A percentile compares a stretch with the other conserved stretches of the same genome.
These are phyloP conservation scores for Croton laevigatus DNA, from an alignment of 441 rosid genomes.

Conservation along the genomic window DNA sequence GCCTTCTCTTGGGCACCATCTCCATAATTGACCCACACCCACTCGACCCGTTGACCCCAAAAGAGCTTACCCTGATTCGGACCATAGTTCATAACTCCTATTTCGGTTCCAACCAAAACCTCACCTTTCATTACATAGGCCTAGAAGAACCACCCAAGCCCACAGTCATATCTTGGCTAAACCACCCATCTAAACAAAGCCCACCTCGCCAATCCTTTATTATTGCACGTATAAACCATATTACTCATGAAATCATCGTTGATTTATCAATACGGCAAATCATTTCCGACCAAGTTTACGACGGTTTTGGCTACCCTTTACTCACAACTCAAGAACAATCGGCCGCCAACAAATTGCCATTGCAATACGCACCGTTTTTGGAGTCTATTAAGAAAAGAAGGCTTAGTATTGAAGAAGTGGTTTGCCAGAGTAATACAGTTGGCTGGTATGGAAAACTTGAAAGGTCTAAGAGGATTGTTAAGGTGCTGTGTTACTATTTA, in stretches of 20 bases:
- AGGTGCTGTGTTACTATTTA: slow-evolving; percentile 26
- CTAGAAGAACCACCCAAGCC: slow-evolving; percentile 40
- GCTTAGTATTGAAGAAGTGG: slow-evolving; percentile 28
- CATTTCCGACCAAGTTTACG: slow-evolving; percentile 21
- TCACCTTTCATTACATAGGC: slow-evolving; percentile 38
- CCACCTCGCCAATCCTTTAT: slow-evolving; percentile 36
- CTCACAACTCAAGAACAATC: slow-evolving; percentile 25
- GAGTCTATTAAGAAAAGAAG: slow-evolving; percentile 28
- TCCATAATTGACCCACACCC: slow-evolving; percentile 25
- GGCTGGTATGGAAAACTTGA: slow-evolving; percentile 40
- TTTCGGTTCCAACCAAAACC: slow-evolving; percentile 7
- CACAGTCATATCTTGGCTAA: slow-evolving; percentile 28
- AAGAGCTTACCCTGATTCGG: slow-evolving; percentile 26
- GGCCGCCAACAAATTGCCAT: slow-evolving; percentile 18
- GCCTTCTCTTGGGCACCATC: slow-evolving; percentile 16
- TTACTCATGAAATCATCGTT: slow-evolving; percentile 31
- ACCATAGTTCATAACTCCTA: slow-evolving; percentile 15
- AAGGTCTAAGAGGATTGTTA: slow-evolving; percentile 26
- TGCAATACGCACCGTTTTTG: slow-evolving; percentile 25
- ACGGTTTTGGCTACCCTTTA: slow-evolving; percentile 35
- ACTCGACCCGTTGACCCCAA: slow-evolving; percentile 30
- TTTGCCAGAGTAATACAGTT: slow-evolving; percentile 14
- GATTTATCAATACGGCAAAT: slow-evolving; percentile 23
- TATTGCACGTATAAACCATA: slow-evolving; percentile 22
- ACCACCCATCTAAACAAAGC: background rate